Conservation (phyloP, 2,329 filamentous ascomycete genomes). For the Trichoderma harzianum region DNA sequence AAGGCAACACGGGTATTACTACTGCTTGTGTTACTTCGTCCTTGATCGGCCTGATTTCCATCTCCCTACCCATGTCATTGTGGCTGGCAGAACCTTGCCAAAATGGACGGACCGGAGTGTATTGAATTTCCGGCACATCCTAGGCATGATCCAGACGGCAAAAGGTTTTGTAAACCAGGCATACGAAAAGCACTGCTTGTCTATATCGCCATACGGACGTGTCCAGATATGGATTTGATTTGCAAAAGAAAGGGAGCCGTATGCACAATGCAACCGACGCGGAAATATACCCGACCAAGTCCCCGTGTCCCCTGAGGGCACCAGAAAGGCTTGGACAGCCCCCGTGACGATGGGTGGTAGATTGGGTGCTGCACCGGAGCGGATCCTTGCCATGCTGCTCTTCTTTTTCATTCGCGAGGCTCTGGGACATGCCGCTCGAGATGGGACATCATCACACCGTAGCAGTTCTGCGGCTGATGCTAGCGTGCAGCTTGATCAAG, state of each 20-base stretch:
- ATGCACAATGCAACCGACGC: background rate
- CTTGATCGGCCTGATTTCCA: background rate
- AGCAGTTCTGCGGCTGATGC: slow-evolving; percentile 13
- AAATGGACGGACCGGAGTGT: background rate
- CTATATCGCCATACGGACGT: background rate
- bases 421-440: background rate
- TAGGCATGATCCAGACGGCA: background rate
- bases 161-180: background rate
- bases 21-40: background rate
- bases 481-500: slow-evolving; percentile 8
- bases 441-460: slow-evolving; percentile 4
- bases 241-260: background rate
- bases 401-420: slow-evolving; percentile 8
- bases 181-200: background rate
- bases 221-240: background rate
- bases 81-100: background rate
- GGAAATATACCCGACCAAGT: background rate
- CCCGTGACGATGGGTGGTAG: slow-evolving; percentile 18
- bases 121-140: background rate
- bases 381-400: slow-evolving; percentile 4
- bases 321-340: background rate
- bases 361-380: slow-evolving; percentile 16
- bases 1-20: background rate
- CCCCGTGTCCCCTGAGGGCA: background rate
- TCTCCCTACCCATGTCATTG: background rate